Evolutionary conservation across 116 monocot genomes (phyloP), one percentile per base, ranked within the genome.

Genomic region (Trichopus zeylanicus): DNA sequence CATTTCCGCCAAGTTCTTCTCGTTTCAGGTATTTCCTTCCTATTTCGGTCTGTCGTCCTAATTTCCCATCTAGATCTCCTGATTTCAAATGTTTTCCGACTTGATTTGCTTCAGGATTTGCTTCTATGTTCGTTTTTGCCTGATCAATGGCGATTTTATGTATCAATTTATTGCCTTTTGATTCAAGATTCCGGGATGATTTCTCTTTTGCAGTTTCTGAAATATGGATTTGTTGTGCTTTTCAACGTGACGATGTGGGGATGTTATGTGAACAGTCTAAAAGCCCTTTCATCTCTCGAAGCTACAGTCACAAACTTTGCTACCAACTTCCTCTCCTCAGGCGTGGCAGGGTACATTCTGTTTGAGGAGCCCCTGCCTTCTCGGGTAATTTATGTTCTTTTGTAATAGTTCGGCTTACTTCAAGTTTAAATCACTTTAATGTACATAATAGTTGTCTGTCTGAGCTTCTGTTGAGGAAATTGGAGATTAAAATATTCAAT

Each of bases 241-340:
- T 91, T 84, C 80, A 98, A 98, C 55, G 66, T 78, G 13, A 82
- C 64, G 55, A 98, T 98, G 97, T 98, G 97, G 97, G 97, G 81
- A 58, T 91, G 91, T 78, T 98, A 91, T 63, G 75, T 84, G 33
- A 98, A 91, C 68, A 91, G 97, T 54, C 97, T 98, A 30, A 91
- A 87, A 66, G 82, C 65, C 48, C 79, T 98, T 19, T 78, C 91
- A 8, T 84, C 97, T 62, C 71, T 98, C 61, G 91, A 98, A 76
- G 91, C 91, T 31, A 98, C 97, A 30, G 97, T 98, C 27, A 91
- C 82, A 34, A 98, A 88, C 73, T 98, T 98, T 60, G 87, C 97
- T 13, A 59, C 85, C 15, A 98, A 98, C 57, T 98, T 98, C 61
- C 53, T 98, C 23, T 67, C 78, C 31, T 98, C 91, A n/a, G 97